Evolutionary conservation across 257 asterid species (phyloP).

Genomic region (Penstemon davidsonii): DNA sequence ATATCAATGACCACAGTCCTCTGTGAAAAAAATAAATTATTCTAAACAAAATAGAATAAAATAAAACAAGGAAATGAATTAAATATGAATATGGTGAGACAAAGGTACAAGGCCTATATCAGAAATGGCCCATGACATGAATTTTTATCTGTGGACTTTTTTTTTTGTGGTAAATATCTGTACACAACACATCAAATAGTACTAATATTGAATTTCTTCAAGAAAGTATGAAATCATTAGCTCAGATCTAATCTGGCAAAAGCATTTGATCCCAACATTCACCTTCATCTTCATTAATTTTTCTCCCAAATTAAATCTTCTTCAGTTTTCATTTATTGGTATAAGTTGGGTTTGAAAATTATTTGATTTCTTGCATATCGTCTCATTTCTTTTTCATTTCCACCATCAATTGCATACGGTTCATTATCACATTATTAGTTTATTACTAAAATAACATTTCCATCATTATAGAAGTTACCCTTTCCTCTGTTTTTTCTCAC

Average conservation of each 20-base stretch:
- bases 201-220: constrained; percentile 1
- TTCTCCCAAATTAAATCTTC: not conserved
- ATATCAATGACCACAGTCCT: not conserved
- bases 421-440: not conserved
- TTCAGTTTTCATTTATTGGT: constrained; percentile 13
- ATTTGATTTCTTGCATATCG: constrained; percentile 28
- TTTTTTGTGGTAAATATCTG: not conserved
- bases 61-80: not conserved
- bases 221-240: constrained; percentile 33
- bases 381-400: constrained; percentile 20
- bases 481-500: constrained; percentile 16
- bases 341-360: constrained; percentile 33
- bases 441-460: not conserved
- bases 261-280: constrained; percentile 53
- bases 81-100: constrained; percentile 14
- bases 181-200: not conserved
- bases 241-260: constrained; percentile 41
- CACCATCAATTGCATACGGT: not conserved
- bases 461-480: not conserved
- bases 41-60: not conserved
- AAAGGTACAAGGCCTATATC: constrained; percentile 34
- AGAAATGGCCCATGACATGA: constrained; percentile 34
- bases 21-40: not conserved
- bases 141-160: not conserved
- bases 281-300: constrained; percentile 41